Evolutionary conservation across 148 eudicot species (phyloP).

Genomic region (Arbutus unedo): DNA sequence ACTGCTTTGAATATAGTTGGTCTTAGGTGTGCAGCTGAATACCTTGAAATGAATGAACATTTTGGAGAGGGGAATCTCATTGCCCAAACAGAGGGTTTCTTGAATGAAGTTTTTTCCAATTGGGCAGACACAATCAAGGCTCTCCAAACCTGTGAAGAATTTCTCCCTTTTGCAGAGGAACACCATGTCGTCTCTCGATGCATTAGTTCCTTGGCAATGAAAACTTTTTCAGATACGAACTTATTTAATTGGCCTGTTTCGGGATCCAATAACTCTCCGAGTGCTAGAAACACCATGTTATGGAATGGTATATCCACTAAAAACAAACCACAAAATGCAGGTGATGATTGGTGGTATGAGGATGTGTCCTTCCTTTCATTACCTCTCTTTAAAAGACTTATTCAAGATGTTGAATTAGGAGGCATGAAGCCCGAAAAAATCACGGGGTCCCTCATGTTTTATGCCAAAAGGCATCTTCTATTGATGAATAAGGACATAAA

Average conservation of each 20-base stretch:
- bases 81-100: conserved; percentile 48
- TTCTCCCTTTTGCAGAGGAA: conserved; percentile 53
- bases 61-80: conserved; percentile 68
- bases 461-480: conserved; percentile 48
- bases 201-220: conserved; percentile 59
- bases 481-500: conserved; percentile 28
- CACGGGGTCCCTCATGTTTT: conserved; percentile 54
- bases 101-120: conserved; percentile 52
- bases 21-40: conserved; percentile 69
- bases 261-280: conserved; percentile 13
- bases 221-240: conserved; percentile 51
- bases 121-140: conserved; percentile 69
- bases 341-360: conserved; percentile 75
- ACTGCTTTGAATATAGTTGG: conserved; percentile 53
- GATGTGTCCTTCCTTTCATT: conserved; percentile 55
- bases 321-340: conserved; percentile 22
- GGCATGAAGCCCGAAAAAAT: conserved; percentile 68
- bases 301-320: conserved; percentile 58
- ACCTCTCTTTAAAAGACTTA: conserved; percentile 51
- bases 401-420: conserved; percentile 43
- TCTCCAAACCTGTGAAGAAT: conserved; percentile 55
- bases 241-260: conserved; percentile 47
- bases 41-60: conserved; percentile 66
- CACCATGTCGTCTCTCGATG: conserved; percentile 51
- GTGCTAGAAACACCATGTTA: conserved; percentile 21